Percentiles rank a stretch among this genome's conserved stretches.
Conservation (phyloP, 352 stramenopile genomes). For the Pythium folliculosum region DNA sequence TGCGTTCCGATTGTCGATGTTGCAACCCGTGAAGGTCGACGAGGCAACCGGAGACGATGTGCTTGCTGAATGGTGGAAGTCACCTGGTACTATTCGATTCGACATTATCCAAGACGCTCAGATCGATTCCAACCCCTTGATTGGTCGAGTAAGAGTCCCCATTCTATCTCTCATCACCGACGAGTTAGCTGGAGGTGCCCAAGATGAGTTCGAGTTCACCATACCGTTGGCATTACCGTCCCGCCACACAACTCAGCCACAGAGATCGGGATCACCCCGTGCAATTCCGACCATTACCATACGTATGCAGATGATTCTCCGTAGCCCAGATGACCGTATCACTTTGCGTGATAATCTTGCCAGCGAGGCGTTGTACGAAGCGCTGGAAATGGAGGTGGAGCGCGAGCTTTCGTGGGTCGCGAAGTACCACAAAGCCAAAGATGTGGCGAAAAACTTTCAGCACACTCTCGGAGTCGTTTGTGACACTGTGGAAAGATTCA, state of each 20-base stretch:
- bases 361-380: slow-evolving; percentile 39
- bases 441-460: slow-evolving; percentile 44
- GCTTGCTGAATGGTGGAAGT: slow-evolving; percentile 27
- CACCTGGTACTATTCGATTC: slow-evolving; percentile 34
- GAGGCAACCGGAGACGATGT: slow-evolving; percentile 22
- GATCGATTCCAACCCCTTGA: slow-evolving; percentile 7
- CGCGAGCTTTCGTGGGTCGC: slow-evolving; percentile 40
- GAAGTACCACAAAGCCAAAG: slow-evolving; percentile 47
- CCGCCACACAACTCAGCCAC: not conserved
- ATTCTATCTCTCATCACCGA: slow-evolving; percentile 32
- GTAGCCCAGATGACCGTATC: slow-evolving; percentile 27
- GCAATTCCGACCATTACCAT: slow-evolving; percentile 23
- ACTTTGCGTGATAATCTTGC: slow-evolving; percentile 35
- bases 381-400: slow-evolving; percentile 39
- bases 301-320: slow-evolving; percentile 35
- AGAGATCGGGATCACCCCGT: not conserved
- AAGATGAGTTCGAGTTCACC: slow-evolving; percentile 30
- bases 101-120: slow-evolving; percentile 37
- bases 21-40: slow-evolving; percentile 31
- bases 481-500: slow-evolving; percentile 32
- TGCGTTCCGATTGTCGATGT: slow-evolving; percentile 38
- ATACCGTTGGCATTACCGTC: slow-evolving; percentile 25
- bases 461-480: slow-evolving; percentile 35
- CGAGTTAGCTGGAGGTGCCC: slow-evolving; percentile 26
- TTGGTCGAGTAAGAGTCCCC: slow-evolving; percentile 32